Percentiles rank a stretch among this genome's conserved stretches.
phyloP scores from a whole-genome alignment of 2,329 filamentous ascomycete species.

The Plectosphaerella plurivora region DNA sequence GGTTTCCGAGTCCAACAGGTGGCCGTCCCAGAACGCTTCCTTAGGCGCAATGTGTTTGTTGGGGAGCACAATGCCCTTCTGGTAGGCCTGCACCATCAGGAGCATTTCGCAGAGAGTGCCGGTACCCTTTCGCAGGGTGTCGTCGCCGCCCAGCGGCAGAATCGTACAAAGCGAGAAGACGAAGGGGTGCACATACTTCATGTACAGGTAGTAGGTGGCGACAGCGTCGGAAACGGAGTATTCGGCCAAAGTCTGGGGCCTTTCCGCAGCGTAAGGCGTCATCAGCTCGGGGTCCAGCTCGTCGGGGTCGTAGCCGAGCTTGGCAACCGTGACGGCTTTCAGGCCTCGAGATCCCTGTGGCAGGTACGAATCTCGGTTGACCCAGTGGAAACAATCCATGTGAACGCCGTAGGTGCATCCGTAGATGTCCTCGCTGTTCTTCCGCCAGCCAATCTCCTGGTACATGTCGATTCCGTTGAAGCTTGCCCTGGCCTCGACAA shows the following conservation, averaged over 20 bases:
- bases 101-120: conserved; percentile 99
- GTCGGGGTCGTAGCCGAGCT: conserved; percentile 96
- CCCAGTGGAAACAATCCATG: conserved; percentile 99
- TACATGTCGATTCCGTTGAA: conserved; percentile 99
- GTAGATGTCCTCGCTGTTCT: conserved; percentile 93
- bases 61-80: conserved; percentile 85
- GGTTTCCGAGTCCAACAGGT: conserved; percentile 92
- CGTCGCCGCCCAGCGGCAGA: conserved; percentile 86
- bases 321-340: conserved; percentile 96
- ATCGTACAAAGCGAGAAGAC: conserved; percentile 98
- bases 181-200: conserved; percentile 99
- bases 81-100: conserved; percentile 96
- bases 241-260: conserved; percentile 90
- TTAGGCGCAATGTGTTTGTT: conserved; percentile 93
- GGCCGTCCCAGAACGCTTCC: conserved; percentile 94
- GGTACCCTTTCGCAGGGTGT: conserved; percentile 90
- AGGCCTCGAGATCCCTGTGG: conserved; percentile 95
- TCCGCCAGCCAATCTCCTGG: conserved; percentile 93
- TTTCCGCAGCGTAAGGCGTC: conserved; percentile 85
- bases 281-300: conserved; percentile 96
- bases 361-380: conserved; percentile 96
- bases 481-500: conserved; percentile 89
- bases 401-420: conserved; percentile 94
- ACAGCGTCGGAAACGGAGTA: conserved; percentile 99
- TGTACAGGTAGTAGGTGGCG: conserved; percentile 97